These are phyloP conservation scores for Magnaporthiopsis incrustans DNA, from an alignment of 2,329 filamentous ascomycete species.

Conservation along the genomic window DNA sequence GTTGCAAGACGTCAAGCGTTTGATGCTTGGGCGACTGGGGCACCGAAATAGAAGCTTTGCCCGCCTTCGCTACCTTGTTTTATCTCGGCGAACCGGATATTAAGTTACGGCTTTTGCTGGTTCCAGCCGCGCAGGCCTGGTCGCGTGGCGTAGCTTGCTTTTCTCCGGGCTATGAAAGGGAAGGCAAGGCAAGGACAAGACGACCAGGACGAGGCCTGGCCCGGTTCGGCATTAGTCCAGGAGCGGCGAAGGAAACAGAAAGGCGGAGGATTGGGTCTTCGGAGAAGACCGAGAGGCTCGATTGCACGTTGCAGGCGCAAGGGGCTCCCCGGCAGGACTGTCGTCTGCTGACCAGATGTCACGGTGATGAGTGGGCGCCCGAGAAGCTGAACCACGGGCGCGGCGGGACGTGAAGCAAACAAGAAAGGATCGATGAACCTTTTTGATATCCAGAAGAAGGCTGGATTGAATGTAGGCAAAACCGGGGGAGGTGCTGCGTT, in stretches of 20 bases:
- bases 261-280: background rate
- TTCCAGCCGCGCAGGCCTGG: no score
- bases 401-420: background rate
- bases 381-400: background rate
- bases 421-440: background rate
- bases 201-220: background rate
- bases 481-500: background rate
- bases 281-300: background rate
- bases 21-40: background rate
- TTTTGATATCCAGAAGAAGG: background rate
- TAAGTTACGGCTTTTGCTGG: background rate
- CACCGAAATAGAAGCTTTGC: background rate
- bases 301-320: background rate
- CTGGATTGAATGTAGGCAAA: background rate
- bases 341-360: background rate
- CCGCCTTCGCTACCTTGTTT: background rate
- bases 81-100: background rate
- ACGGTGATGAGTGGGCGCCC: background rate
- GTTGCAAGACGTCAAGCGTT: conserved; percentile 3
- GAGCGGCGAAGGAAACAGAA: background rate
- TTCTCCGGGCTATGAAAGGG: background rate
- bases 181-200: no score
- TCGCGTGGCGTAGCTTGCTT: background rate
- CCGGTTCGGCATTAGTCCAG: background rate
- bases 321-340: background rate